Percentiles rank a stretch among this genome's conserved stretches.
phyloP scores from a whole-genome alignment of 352 stramenopile genomes.

The Hyphochytrium catenoides region DNA sequence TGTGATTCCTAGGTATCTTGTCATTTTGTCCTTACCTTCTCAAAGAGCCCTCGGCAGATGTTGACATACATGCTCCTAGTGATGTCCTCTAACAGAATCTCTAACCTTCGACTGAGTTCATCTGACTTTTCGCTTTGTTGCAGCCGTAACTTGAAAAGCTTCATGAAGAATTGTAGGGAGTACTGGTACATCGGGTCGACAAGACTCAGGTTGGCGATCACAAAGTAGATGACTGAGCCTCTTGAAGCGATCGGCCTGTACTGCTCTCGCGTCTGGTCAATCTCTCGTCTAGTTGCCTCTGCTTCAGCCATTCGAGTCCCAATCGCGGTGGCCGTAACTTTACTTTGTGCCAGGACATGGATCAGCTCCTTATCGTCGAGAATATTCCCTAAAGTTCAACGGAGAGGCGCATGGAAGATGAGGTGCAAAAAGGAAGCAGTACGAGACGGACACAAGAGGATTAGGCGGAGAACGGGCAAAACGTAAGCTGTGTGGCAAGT shows the following conservation, averaged over 20 bases:
- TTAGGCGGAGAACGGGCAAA: too few species aligned
- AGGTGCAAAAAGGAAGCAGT: too few species aligned
- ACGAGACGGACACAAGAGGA: too few species aligned
- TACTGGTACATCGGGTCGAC: constrained; percentile 86
- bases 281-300: constrained; percentile 64
- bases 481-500: too few species aligned
- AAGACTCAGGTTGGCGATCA: constrained; percentile 66
- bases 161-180: constrained; percentile 79
- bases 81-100: constrained; percentile 70
- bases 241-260: constrained; percentile 69
- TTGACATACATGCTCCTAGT: constrained; percentile 80
- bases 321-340: constrained; percentile 68
- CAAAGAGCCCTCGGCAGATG: constrained; percentile 76
- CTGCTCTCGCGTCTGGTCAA: constrained; percentile 64
- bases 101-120: constrained; percentile 41
- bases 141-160: constrained; percentile 67
- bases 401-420: too few species aligned
- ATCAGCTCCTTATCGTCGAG: constrained; percentile 80
- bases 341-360: constrained; percentile 61
- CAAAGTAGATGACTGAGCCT: constrained; percentile 79
- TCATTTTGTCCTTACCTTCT: too few species aligned
- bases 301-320: constrained; percentile 64
- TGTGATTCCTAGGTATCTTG: too few species aligned
- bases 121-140: constrained; percentile 53
- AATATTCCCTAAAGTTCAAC: too few species aligned